phyloP scores from a whole-genome alignment of 305 asterid genomes.

The Fraxinus platypoda region DNA sequence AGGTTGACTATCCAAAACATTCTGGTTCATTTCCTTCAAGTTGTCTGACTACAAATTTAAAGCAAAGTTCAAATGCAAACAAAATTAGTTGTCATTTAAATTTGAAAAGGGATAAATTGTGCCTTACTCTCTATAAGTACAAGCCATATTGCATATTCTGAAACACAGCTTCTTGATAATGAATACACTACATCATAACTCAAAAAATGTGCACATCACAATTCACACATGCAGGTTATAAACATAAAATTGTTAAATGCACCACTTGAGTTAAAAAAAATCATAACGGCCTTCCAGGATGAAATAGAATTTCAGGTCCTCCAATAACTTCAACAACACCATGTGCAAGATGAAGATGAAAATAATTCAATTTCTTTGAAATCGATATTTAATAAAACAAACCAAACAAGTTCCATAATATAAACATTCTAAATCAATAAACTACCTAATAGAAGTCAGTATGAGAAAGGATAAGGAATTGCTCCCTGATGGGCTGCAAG shows the following conservation, averaged over 20 bases:
- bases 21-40: too few relatives aligned
- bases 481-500: too few relatives aligned
- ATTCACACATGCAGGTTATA: neutral
- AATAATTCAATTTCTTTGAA: neutral
- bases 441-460: too few relatives aligned
- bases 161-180: neutral
- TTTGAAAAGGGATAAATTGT: too few relatives aligned
- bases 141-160: too few relatives aligned
- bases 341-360: constrained; percentile 27
- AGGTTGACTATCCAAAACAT: too few relatives aligned
- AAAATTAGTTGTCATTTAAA: too few relatives aligned
- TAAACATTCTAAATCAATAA: neutral
- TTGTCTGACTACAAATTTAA: too few relatives aligned
- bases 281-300: constrained; percentile 86
- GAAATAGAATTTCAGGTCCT: constrained; percentile 93
- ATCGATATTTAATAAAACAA: neutral
- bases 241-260: neutral
- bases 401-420: neutral
- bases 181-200: neutral
- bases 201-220: neutral
- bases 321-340: constrained; percentile 94
- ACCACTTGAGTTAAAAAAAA: neutral
- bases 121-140: too few relatives aligned
- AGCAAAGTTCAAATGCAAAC: too few relatives aligned
- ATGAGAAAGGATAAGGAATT: too few relatives aligned